Percentiles rank a stretch among this genome's conserved stretches.
Conservation (phyloP, 768 basidiomycete genomes). For the Leccinellum luteum region DNA sequence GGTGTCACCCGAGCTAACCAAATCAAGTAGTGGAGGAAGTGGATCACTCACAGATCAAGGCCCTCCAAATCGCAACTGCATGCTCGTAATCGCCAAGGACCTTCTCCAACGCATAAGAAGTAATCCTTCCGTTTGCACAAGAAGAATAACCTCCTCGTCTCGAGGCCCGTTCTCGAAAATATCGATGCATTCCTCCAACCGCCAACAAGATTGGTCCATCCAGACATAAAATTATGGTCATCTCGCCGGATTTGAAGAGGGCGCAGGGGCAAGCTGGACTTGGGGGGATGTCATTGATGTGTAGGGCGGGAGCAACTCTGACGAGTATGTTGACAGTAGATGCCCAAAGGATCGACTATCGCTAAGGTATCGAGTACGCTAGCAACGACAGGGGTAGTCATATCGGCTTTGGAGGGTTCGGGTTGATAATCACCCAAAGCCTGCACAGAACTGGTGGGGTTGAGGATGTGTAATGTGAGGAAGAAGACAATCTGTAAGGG, state of each 20-base stretch:
- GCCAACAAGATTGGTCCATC: conserved; percentile 88
- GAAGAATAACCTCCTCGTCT: conserved; percentile 89
- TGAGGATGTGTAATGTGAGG: conserved; percentile 86
- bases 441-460: conserved; percentile 41
- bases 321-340: conserved; percentile 46
- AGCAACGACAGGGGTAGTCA: conserved; percentile 58
- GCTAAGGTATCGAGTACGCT: conserved; percentile 59
- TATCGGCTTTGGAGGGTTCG: conserved; percentile 60
- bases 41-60: conserved; percentile 74
- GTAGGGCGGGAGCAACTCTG: conserved; percentile 60
- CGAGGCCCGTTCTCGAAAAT: conserved; percentile 75
- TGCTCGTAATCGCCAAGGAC: conserved; percentile 81
- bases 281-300: conserved; percentile 46
- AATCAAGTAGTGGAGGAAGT: conserved; percentile 5
- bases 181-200: conserved; percentile 83
- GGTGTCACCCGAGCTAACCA: conserved; percentile 73
- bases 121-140: conserved; percentile 90
- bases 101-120: conserved; percentile 95
- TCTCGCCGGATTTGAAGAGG: conserved; percentile 42
- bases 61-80: conserved; percentile 83
- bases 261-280: conserved; percentile 28
- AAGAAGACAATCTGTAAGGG: conserved; percentile 56
- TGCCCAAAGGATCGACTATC: conserved; percentile 21
- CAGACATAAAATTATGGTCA: conserved; percentile 81
- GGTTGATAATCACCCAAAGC: conserved; percentile 14